Percentiles rank a stretch among this genome's conserved stretches.
phyloP scores from a whole-genome alignment of 192 early-diverging fungal genomes.

The Gryganskiella cystojenkinii region DNA sequence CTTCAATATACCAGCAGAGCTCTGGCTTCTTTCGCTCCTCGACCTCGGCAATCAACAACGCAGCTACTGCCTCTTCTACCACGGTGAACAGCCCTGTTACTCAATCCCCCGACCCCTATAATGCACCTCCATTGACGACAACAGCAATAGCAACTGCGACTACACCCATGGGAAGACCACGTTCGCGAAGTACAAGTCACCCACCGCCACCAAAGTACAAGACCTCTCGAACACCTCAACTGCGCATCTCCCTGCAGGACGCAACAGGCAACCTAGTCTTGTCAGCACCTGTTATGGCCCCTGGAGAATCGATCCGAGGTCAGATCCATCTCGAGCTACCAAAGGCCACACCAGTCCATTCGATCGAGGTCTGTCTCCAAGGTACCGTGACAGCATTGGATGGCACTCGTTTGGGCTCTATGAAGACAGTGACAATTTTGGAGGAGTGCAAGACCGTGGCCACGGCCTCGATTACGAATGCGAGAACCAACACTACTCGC shows the following conservation, averaged over 20 bases:
- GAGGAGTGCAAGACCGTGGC: conserved; percentile 53
- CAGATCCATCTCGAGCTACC: conserved; percentile 47
- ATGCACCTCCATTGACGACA: not conserved
- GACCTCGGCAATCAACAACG: conserved; percentile 13
- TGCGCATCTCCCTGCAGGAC: conserved; percentile 49
- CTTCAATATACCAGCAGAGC: conserved; percentile 43
- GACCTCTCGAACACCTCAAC: conserved; percentile 39
- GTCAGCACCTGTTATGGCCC: conserved; percentile 48
- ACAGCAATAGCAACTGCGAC: not conserved
- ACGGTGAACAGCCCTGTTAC: conserved; percentile 11
- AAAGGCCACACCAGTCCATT: conserved; percentile 47
- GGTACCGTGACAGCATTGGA: conserved; percentile 50
- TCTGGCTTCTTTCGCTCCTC: conserved; percentile 49
- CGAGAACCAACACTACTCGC: conserved; percentile 38
- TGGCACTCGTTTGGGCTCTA: conserved; percentile 35
- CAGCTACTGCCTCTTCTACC: conserved; percentile 19
- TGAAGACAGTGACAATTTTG: conserved; percentile 46
- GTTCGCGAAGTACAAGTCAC: conserved; percentile 39
- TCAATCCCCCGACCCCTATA: not conserved
- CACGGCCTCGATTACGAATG: conserved; percentile 41
- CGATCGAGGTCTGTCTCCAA: conserved; percentile 43
- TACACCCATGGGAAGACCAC: conserved; percentile 12
- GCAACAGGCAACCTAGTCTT: conserved; percentile 31
- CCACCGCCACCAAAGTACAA: conserved; percentile 54
- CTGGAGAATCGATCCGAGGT: conserved; percentile 47